phyloP scores from a whole-genome alignment of 1,139 yeast genomes.

The Taphrina pruni region DNA sequence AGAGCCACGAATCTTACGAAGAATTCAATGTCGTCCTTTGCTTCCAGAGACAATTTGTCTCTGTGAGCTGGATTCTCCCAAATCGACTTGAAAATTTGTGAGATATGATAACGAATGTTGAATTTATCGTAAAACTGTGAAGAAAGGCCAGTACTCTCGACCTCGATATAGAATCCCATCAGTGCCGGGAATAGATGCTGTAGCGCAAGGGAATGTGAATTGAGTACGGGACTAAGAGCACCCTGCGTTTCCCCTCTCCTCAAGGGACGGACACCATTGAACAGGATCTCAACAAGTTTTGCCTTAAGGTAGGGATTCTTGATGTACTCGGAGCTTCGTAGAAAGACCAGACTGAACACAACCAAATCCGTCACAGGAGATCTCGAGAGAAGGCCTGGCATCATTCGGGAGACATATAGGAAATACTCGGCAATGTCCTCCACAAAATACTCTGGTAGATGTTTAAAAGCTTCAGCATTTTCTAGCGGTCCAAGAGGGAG shows the following conservation, averaged over 20 bases:
- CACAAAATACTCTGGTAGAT: conserved; percentile 81
- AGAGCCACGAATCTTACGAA: conserved; percentile 91
- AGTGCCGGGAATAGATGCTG: conserved; percentile 78
- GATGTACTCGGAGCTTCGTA: conserved; percentile 83
- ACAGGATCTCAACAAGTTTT: conserved; percentile 77
- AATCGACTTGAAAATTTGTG: conserved; percentile 78
- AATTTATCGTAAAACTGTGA: conserved; percentile 96
- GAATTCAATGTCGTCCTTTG: conserved; percentile 70
- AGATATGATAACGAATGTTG: conserved; percentile 84
- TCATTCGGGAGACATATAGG: conserved; percentile 64
- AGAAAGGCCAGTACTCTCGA: conserved; percentile 93
- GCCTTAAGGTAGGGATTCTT: conserved; percentile 95
- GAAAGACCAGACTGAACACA: conserved; percentile 72
- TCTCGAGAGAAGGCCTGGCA: conserved; percentile 50
- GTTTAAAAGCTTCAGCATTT: conserved; percentile 62
- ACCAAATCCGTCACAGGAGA: conserved; percentile 55
- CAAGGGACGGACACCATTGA: conserved; percentile 64
- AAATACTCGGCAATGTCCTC: conserved; percentile 84
- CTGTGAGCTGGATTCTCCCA: conserved; percentile 79
- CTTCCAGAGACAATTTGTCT: conserved; percentile 69
- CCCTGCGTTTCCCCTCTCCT: conserved; percentile 57
- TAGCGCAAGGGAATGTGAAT: conserved; percentile 65
- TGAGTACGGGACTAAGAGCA: conserved; percentile 70
- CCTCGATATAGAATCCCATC: conserved; percentile 88
- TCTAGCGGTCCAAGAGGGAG: conserved; percentile 66